Conservation (phyloP, 805 yeast species). For the Cyberlindnera galapagoensis region DNA sequence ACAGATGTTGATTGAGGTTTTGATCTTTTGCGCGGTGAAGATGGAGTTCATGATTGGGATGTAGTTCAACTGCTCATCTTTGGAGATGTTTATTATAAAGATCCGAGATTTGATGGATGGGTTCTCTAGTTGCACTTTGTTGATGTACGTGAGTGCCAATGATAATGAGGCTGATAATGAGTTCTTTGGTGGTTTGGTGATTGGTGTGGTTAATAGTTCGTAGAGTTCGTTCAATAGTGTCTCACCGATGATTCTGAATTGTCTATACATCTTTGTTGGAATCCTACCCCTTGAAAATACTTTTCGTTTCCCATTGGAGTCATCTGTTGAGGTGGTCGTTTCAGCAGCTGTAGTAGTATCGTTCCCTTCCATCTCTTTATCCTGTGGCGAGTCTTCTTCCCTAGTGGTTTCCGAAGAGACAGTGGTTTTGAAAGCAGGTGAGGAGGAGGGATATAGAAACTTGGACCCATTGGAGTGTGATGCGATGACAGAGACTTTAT, state of each 20-base stretch:
- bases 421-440: neutral
- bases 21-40: conserved; percentile 92
- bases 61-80: conserved; percentile 73
- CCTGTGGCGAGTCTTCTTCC: too few relatives aligned
- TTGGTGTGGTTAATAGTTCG: conserved; percentile 24
- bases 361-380: too few relatives aligned
- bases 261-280: conserved; percentile 81
- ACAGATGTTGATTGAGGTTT: conserved; percentile 84
- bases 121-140: conserved; percentile 40
- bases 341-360: too few relatives aligned
- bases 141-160: conserved; percentile 73
- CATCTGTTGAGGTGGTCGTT: too few relatives aligned
- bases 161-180: conserved; percentile 75
- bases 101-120: conserved; percentile 57
- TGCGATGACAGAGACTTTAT: conserved; percentile 75
- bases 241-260: conserved; percentile 75
- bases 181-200: conserved; percentile 33
- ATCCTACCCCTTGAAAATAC: too few relatives aligned
- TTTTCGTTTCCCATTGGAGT: neutral
- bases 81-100: conserved; percentile 57
- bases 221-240: conserved; percentile 56
- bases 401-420: too few relatives aligned
- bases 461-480: conserved; percentile 66
- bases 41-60: conserved; percentile 93
- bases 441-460: conserved; percentile 57